Evolutionary conservation across 495 filamentous ascomycete species (phyloP), one percentile per base, ranked within the genome.

Genomic region (Neurospora hispaniola): DNA sequence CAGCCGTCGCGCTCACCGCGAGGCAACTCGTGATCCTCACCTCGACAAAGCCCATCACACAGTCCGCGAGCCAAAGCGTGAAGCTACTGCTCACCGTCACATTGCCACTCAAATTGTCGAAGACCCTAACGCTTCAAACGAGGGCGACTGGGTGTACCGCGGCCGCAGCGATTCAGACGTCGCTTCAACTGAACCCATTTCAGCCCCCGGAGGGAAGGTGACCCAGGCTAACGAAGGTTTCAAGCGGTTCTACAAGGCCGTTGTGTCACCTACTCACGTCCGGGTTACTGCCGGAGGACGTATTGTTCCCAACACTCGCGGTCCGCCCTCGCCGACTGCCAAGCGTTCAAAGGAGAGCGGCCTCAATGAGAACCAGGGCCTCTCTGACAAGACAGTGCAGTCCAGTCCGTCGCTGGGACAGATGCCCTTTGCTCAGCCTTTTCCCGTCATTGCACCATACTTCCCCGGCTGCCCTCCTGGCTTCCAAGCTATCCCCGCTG

Each of bases 261-360:
- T 88, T 14, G 83, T 85, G 31, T 88, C 87, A 42, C 84, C 86
- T 62, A 85, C 85, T 42, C 84, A 87, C 75, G 82, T 88, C 71
- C 81, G 87, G 31, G 85, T 88, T 68, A 88, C 86, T n/a, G 86
- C 86, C 71, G 84, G 86, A 71, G 84, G 86, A 46, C 80, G 83
- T 54, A 88, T 89, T 75, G 87, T 89, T 5, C 86, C 87, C 14
- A 89, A 89, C 73, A 87, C 82, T 39, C 85, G 86, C 12, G 83
- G 80, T 18, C 82, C 82, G 5, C 77, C 76, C 5, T 85, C 84
- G 11, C 84, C 85, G 5, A 82, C 82, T 2, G 74, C 79, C 18
- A 85, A 84, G 77, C 81, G 83, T 70, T 69, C 75, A 27, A 83
- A 75, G 59, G 84, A 85, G 43, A 77, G 59, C 44, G 42, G 76